Conservation (phyloP, 768 basidiomycete species). For the Tricholoma bakamatsutake region DNA sequence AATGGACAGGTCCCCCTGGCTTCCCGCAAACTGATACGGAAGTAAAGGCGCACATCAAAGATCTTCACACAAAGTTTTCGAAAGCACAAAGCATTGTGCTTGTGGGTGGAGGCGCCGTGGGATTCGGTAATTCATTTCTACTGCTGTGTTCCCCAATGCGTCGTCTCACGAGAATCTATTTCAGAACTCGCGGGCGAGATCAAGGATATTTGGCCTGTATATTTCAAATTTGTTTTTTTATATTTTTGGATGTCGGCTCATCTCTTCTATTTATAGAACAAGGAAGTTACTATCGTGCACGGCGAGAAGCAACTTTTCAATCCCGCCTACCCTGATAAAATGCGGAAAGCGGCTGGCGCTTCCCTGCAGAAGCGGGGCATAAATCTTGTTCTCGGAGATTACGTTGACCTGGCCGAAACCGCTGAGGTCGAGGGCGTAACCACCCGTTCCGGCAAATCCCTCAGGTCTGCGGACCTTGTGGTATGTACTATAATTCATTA, state of each 20-base stretch:
- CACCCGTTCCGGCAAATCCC: slow-evolving; percentile 43
- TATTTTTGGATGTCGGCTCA: slow-evolving; percentile 6
- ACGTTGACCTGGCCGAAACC: slow-evolving; percentile 40
- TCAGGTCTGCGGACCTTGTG: slow-evolving; percentile 50
- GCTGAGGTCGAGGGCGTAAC: slow-evolving; percentile 35
- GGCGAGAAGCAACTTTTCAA: slow-evolving; percentile 47
- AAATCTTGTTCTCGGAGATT: slow-evolving; percentile 47
- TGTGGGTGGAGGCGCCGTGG: slow-evolving; percentile 55
- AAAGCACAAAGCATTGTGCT: slow-evolving; percentile 41
- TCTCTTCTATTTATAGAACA: slow-evolving; percentile 26
- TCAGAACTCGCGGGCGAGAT: slow-evolving; percentile 40
- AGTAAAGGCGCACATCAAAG: slow-evolving; percentile 21
- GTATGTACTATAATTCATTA: slow-evolving; percentile 33
- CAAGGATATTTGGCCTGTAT: slow-evolving; percentile 34
- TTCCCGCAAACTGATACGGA: slow-evolving; percentile 35
- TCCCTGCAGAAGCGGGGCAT: slow-evolving; percentile 40
- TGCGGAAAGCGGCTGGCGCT: slow-evolving; percentile 41
- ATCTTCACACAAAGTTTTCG: slow-evolving; percentile 28
- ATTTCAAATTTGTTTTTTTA: slow-evolving; percentile 5
- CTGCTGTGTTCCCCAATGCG: background rate
- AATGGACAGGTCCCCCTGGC: slow-evolving; percentile 43
- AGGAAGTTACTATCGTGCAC: slow-evolving; percentile 61
- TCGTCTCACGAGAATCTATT: background rate
- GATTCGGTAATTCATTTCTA: slow-evolving; percentile 29
- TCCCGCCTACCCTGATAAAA: slow-evolving; percentile 46